Evolutionary conservation across 768 basidiomycete genomes (phyloP).

Genomic region (Strobilomyces dryophilus): DNA sequence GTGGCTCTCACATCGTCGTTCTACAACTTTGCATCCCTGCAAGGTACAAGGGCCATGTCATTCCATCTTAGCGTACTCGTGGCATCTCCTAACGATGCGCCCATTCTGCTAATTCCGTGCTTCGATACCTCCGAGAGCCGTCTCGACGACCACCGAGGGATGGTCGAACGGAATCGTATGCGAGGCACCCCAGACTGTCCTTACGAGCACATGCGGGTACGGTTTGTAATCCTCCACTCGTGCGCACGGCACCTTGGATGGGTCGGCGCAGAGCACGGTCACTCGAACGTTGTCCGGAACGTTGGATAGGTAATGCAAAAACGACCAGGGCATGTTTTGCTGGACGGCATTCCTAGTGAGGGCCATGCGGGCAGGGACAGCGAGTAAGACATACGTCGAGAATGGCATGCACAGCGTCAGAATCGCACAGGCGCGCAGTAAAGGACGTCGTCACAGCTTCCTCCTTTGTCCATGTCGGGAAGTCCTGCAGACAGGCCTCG

Average conservation of each 20-base stretch:
- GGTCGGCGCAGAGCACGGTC: neutral
- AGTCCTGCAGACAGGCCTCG: neutral
- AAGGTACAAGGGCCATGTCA: neutral
- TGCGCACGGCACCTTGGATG: neutral
- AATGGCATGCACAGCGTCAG: neutral
- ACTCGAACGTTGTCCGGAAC: conserved; percentile 7
- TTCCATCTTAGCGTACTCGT: neutral
- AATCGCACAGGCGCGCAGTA: neutral
- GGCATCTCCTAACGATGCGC: neutral
- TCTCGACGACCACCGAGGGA: conserved; percentile 7
- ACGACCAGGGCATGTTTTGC: conserved; percentile 21
- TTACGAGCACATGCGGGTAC: neutral
- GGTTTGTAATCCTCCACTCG: neutral
- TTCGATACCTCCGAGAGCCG: neutral
- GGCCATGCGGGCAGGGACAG: neutral
- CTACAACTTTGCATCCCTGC: neutral
- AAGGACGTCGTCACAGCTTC: neutral
- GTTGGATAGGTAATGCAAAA: conserved; percentile 2
- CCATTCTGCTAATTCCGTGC: neutral
- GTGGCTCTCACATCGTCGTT: neutral
- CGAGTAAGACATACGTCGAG: conserved; percentile 4
- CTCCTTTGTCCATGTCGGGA: neutral
- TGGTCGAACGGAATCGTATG: conserved; percentile 11
- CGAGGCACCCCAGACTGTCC: conserved; percentile 6
- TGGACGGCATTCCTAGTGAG: neutral